phyloP scores from a whole-genome alignment of 192 early-diverging fungal species.

The Linnemannia exigua region DNA sequence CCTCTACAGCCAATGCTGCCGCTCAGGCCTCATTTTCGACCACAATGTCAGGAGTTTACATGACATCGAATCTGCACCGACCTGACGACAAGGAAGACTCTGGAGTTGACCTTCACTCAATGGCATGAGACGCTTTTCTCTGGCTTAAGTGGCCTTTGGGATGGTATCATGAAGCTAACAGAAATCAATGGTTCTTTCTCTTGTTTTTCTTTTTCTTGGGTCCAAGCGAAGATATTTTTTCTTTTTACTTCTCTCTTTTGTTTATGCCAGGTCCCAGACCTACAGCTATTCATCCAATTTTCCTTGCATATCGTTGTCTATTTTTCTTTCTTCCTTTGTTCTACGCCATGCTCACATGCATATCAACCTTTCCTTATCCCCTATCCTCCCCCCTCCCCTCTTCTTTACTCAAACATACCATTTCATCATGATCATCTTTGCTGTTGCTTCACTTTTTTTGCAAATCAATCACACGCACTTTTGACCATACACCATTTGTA shows the following conservation, averaged over 20 bases:
- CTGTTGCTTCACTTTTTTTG: neutral
- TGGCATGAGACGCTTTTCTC: constrained; percentile 9
- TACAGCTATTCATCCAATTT: neutral
- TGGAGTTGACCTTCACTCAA: constrained; percentile 38
- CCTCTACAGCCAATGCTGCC: neutral
- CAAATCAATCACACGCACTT: neutral
- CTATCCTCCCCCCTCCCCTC: neutral
- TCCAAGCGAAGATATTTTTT: neutral
- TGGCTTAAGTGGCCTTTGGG: neutral
- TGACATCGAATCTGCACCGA: neutral
- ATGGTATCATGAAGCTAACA: neutral
- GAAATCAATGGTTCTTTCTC: neutral
- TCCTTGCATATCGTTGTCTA: neutral
- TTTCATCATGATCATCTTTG: neutral
- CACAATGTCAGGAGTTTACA: neutral
- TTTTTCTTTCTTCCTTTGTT: neutral
- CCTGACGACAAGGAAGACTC: constrained; percentile 44
- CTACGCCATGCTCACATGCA: neutral
- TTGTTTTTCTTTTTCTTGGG: constrained; percentile 1
- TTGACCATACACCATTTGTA: constrained; percentile 6
- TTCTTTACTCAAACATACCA: neutral
- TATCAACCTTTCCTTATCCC: neutral
- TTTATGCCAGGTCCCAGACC: neutral
- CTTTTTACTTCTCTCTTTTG: neutral
- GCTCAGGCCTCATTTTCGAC: neutral